A percentile compares a stretch with the other conserved stretches of the same genome.
Evolutionary conservation across 257 asterid species (phyloP).

Genomic region (Solanum peruvianum): DNA sequence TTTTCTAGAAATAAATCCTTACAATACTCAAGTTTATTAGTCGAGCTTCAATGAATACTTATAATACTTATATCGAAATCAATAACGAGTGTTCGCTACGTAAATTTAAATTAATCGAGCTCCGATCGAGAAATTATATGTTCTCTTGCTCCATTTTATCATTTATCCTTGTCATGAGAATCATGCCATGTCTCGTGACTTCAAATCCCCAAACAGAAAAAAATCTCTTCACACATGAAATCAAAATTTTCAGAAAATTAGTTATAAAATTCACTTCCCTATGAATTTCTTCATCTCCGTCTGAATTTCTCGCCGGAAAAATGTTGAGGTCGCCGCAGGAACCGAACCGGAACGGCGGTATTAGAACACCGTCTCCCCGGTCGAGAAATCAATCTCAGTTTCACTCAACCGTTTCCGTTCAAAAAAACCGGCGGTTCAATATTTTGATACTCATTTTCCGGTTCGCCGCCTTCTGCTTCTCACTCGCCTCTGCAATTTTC

Average conservation of each 20-base stretch:
- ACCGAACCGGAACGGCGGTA: conserved; percentile 14
- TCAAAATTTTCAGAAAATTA: background rate
- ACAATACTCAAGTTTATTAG: background rate
- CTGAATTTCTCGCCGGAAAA: background rate
- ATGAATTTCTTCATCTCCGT: background rate
- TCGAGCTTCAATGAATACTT: background rate
- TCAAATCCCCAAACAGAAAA: background rate
- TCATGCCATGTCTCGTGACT: conserved; percentile 24
- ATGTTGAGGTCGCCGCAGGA: conserved; percentile 19
- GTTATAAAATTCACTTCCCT: background rate
- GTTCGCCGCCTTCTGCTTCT: conserved; percentile 30
- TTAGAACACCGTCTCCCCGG: conserved; percentile 27
- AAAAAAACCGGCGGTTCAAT: conserved; percentile 33
- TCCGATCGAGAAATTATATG: background rate
- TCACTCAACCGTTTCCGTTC: conserved; percentile 30
- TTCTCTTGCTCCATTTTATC: background rate
- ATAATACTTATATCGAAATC: no score
- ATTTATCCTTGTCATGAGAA: conserved; percentile 7
- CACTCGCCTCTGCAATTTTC: conserved; percentile 36
- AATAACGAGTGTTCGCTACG: rapidly evolving
- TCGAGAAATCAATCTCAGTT: conserved; percentile 30
- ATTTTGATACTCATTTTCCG: conserved; percentile 22
- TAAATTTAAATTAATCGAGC: background rate
- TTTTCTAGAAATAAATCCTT: no score
- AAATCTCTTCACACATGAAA: background rate